A percentile compares a stretch with the other conserved stretches of the same genome.
These are phyloP conservation scores for Chlorella sp. DNA, from an alignment of 139 green algal species.

Conservation along the genomic window DNA sequence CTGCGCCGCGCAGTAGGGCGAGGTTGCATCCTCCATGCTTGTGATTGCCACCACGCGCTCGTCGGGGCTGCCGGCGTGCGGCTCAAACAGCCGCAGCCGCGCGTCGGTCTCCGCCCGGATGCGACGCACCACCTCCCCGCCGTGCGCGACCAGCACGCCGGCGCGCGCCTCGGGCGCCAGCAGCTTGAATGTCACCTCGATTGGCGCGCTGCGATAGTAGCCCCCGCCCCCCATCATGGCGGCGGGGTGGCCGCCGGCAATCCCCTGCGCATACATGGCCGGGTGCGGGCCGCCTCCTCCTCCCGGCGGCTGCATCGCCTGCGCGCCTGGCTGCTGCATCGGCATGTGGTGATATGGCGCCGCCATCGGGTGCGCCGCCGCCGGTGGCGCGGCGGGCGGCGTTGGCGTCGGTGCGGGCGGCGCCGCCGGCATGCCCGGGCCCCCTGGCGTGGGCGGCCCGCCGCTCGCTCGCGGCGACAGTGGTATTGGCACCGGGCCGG, in stretches of 20 bases:
- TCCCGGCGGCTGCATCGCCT: too few species aligned
- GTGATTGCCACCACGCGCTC: constrained; percentile 41
- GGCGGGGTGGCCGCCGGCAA: background rate
- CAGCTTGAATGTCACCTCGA: constrained; percentile 40
- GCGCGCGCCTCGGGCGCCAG: constrained; percentile 26
- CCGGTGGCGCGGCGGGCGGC: background rate
- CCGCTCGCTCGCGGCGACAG: too few species aligned
- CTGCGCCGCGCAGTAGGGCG: constrained; percentile 42
- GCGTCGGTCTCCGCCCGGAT: constrained; percentile 40
- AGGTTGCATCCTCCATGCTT: constrained; percentile 34
- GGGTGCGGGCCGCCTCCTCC: too few species aligned
- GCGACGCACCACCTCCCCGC: constrained; percentile 36
- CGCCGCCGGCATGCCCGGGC: background rate
- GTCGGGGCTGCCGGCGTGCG: constrained; percentile 24
- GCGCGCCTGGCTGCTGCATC: too few species aligned
- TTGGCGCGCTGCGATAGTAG: background rate
- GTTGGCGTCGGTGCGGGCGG: background rate
- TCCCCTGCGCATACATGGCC: background rate
- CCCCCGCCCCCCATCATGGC: background rate
- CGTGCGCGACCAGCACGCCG: constrained; percentile 40
- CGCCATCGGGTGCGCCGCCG: background rate
- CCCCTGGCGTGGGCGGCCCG: too few species aligned
- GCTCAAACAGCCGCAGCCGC: constrained; percentile 27
- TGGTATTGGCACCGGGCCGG: background rate
- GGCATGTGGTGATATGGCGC: too few species aligned